These are phyloP conservation scores for Claviceps sp. DNA, from an alignment of 2,329 filamentous ascomycete genomes.

Conservation along the genomic window DNA sequence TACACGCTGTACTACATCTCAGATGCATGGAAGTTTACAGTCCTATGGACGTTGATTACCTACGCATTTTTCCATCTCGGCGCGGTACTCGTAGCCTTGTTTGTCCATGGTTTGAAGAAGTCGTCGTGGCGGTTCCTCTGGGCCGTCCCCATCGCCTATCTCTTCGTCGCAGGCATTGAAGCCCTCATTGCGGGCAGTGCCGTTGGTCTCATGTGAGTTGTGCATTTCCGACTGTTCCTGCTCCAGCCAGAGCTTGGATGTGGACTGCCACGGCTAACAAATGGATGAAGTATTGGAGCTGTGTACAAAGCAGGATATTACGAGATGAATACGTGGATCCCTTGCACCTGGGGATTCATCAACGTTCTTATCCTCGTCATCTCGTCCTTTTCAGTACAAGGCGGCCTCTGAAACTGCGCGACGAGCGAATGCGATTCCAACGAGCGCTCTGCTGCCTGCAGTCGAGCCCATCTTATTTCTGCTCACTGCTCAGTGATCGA, in stretches of 20 bases:
- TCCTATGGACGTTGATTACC: slow-evolving; percentile 74
- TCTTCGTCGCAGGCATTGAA: slow-evolving; percentile 58
- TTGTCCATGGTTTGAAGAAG: slow-evolving; percentile 51
- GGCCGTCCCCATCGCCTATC: slow-evolving; percentile 59
- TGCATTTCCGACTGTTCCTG: neutral
- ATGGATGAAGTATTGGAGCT: slow-evolving; percentile 58
- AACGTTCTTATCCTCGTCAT: slow-evolving; percentile 72
- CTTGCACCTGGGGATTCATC: slow-evolving; percentile 75
- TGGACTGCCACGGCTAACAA: neutral
- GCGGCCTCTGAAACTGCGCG: slow-evolving; percentile 50
- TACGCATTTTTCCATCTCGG: slow-evolving; percentile 63
- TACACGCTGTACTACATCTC: slow-evolving; percentile 57
- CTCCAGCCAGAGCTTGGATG: neutral
- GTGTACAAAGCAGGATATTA: slow-evolving; percentile 75
- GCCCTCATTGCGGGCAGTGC: slow-evolving; percentile 70
- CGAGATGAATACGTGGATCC: slow-evolving; percentile 89
- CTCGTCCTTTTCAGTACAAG: slow-evolving; percentile 87
- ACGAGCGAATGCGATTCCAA: neutral
- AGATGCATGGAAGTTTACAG: slow-evolving; percentile 79
- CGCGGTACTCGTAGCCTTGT: slow-evolving; percentile 57
- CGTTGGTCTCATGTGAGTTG: slow-evolving; percentile 61
- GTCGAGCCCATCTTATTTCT: no score
- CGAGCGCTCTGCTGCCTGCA: neutral
- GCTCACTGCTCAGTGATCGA: no score
- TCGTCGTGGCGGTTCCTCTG: slow-evolving; percentile 51